Conservation (phyloP, 139 green algal genomes). For the Picochlorum sp. region DNA sequence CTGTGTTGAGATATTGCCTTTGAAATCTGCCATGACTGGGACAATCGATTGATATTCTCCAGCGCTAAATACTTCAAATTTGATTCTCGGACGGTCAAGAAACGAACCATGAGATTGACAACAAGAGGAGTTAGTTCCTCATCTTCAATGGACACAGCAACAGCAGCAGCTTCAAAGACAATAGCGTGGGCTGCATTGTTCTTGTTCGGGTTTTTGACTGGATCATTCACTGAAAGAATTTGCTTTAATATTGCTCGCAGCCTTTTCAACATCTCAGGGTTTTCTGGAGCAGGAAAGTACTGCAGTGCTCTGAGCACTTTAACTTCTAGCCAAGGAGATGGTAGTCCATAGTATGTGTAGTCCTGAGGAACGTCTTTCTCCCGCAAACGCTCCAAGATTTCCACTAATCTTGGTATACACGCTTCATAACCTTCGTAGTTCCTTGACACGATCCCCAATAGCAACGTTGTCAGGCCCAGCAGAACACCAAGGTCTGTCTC, state of each 20-base stretch:
- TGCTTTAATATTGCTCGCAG: constrained; percentile 52
- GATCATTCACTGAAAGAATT: constrained; percentile 43
- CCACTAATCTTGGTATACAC: constrained; percentile 69
- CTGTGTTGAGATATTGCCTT: constrained; percentile 31
- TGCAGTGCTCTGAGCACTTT: constrained; percentile 87
- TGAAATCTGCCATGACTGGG: constrained; percentile 49
- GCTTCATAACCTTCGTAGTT: constrained; percentile 63
- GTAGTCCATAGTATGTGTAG: constrained; percentile 98
- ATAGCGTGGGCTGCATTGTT: constrained; percentile 94
- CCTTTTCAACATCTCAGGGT: constrained; percentile 33
- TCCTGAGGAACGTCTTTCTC: constrained; percentile 74
- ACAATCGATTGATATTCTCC: constrained; percentile 72
- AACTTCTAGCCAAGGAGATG: constrained; percentile 94
- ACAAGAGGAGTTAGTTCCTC: constrained; percentile 38
- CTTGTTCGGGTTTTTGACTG: constrained; percentile 86
- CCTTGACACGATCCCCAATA: constrained; percentile 74
- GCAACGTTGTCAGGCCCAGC: constrained; percentile 65
- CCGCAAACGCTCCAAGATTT: constrained; percentile 72
- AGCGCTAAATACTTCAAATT: constrained; percentile 93
- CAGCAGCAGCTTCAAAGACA: constrained; percentile 91
- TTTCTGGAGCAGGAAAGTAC: constrained; percentile 85
- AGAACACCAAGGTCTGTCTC: constrained; percentile 87
- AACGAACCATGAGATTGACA: constrained; percentile 56
- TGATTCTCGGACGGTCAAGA: constrained; percentile 64
- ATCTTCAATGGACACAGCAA: constrained; percentile 69